Evolutionary conservation across 2,329 filamentous ascomycete species (phyloP).

Genomic region (Monosporascus sp.): DNA sequence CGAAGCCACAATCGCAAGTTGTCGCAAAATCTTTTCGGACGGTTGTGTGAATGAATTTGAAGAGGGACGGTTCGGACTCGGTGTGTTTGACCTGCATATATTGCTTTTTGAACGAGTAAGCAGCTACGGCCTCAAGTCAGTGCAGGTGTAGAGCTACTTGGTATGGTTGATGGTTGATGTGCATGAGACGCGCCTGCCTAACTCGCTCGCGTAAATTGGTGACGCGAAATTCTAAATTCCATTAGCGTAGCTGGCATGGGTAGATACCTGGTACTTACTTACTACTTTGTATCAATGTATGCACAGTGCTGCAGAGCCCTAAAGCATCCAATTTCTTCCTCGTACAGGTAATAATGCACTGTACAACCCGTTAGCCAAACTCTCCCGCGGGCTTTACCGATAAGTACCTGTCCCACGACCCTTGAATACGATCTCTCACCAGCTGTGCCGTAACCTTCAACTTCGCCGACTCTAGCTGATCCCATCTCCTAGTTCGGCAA

Average conservation of each 20-base stretch:
- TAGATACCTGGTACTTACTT: too few relatives aligned
- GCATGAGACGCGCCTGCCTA: not conserved
- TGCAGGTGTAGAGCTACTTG: not conserved
- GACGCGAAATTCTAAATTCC: not conserved
- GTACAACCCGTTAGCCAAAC: too few relatives aligned
- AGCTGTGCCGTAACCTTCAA: too few relatives aligned
- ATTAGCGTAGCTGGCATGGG: not conserved
- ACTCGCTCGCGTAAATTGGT: constrained; percentile 1
- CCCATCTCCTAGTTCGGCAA: too few relatives aligned
- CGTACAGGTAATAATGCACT: too few relatives aligned
- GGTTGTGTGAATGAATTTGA: not conserved
- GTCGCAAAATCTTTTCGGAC: not conserved
- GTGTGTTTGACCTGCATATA: not conserved
- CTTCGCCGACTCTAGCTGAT: too few relatives aligned
- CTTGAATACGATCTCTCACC: too few relatives aligned
- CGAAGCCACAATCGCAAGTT: constrained; percentile 18
- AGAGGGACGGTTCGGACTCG: not conserved
- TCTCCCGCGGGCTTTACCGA: constrained; percentile 7
- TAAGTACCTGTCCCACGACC: constrained; percentile 2
- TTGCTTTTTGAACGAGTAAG: not conserved
- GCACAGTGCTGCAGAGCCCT: too few relatives aligned
- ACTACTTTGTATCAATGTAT: too few relatives aligned
- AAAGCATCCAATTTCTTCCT: too few relatives aligned
- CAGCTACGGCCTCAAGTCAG: not conserved
- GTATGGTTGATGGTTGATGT: not conserved